Evolutionary conservation across 345 rosid species (phyloP), one percentile per base, ranked within the genome.

Genomic region (Excoecaria agallocha): DNA sequence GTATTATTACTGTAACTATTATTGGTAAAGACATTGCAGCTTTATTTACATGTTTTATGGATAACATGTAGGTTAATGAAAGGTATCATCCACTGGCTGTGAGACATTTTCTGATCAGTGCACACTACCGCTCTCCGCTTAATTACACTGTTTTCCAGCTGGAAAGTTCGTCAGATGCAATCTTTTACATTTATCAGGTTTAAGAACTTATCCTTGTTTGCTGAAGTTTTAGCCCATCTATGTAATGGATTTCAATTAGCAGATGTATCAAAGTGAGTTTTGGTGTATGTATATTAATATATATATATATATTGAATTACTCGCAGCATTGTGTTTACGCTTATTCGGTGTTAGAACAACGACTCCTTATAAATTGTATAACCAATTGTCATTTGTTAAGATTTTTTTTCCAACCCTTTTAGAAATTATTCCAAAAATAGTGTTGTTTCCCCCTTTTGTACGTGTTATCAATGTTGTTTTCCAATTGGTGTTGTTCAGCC

Each of bases 121-220:
- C 92, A 39, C 89, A 89, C 71, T 92, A 94, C 72, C 86, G 96
- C 0, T 92, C 98, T 81, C 94, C 96, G 60, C 87, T 94, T 69
- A 92, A 80, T 78, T 92, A 85, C 71, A 77, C 90, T 0, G 74
- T 82, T 45, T 50, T 49, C 15, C 97, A 89, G 81, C 81, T 94
- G 78, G 97, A 94, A 74, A 76, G 81, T 76, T 83, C 97, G 35
- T 91, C 98, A 0, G 97, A 87, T 37, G 84, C 88, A 49, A 72
- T 92, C 13, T 92, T 85, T 78, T 89, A 94, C 82, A 80, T 91
- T 81, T 92, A 92, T 79, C 96, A 92, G 94, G 98, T 94, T 50
- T 46, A 71, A 78, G 8, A 67, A 73, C 68, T 78, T 65, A 9
- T 67, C 4, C 37, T 61, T 72, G 6, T 39, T 37, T 45, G 15